Evolutionary conservation across 169 alveolate genomes (phyloP), one percentile per base, ranked within the genome.

Genomic region (Cryptosporidium felis): DNA sequence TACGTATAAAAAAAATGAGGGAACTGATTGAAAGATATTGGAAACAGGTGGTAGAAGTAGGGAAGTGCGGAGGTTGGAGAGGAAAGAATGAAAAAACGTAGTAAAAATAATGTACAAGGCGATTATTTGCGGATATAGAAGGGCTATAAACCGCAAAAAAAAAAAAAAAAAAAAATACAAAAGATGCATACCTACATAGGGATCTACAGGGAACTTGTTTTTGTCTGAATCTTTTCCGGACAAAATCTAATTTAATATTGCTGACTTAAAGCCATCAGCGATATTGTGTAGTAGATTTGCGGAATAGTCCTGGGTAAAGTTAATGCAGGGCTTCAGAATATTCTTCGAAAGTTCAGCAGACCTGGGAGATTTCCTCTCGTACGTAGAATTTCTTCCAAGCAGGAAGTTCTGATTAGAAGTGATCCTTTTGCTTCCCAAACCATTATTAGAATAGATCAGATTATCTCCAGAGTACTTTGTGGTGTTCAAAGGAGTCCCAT

Each of bases 211-310:
- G n/a, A n/a, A n/a, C n/a, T n/a, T n/a, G n/a, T n/a, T n/a, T n/a
- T n/a, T n/a, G n/a, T n/a, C n/a, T n/a, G n/a, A n/a, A n/a, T n/a
- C n/a, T n/a, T n/a, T n/a, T n/a, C n/a, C n/a, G n/a, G n/a, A n/a
- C n/a, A n/a, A n/a, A n/a, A n/a, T n/a, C n/a, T n/a, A n/a, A n/a
- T n/a, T n/a, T n/a, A 56, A 56, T n/a, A 56, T 56, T 12, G 23
- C 67, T 53, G 85, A 74, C 30, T 53, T 74, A 38, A 74, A 53
- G n/a, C 42, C 38, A 34, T 74, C 85, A 21, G 85, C 56, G 41
- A 74, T 74, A 21, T 36, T 74, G 16, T 49, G 60, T 10, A 74
- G 5, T 9, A 74, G 60, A 34, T 51, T 51, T 9, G 85, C 28
- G 8, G 85, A 74, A 0, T n/a, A n/a, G n/a, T 74, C 85, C 21